Evolutionary conservation across 192 early-diverging fungal genomes (phyloP), one percentile per base, ranked within the genome.

Genomic region (Mortierella claussenii): DNA sequence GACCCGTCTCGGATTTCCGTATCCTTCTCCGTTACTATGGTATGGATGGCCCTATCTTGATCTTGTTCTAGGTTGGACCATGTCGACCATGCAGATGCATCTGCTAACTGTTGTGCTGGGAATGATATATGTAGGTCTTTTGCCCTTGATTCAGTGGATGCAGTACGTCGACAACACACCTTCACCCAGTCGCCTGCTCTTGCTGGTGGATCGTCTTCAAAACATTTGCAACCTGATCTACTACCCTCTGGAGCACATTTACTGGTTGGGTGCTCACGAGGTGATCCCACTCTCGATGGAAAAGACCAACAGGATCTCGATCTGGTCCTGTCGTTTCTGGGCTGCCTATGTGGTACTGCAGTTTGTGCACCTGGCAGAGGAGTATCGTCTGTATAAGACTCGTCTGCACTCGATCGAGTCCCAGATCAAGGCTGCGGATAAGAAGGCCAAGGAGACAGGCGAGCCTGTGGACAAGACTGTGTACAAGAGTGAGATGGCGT

Each of bases 281-380:
- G 84, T 97, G 20, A 89, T 97, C 47, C 84, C 89, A 21, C 78
- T 97, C 50, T 82, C 90, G 10, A 89, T 91, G 42, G 83, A 85
- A 31, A 87, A 87, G 24, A 88, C 90, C 32, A 92, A 95, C 66
- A 79, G 82, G 33, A 86, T 96, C 51, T 91, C 91, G 23, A 91
- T 96, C 60, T 98, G 97, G 97, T 91, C 88, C 52, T 98, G 97
- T 69, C 86, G 97, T 30, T 96, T 96, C 89, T 98, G 97, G 97
- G 97, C 96, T 0, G 85, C 83, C 23, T 97, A 96, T 84, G 95
- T 97, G 0, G 84, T 92, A 12, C 78, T 98, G 60, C 93, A 98
- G 81, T 97, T 96, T 82, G 86, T 81, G 17, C 93, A 91, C 61
- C 85, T 97, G 45, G 87, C 78, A 26, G 87, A 90, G 54, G 88